Evolutionary conservation across 2,329 filamentous ascomycete species (phyloP), one percentile per base, ranked within the genome.

Genomic region (Aspergillus pseudonomiae): DNA sequence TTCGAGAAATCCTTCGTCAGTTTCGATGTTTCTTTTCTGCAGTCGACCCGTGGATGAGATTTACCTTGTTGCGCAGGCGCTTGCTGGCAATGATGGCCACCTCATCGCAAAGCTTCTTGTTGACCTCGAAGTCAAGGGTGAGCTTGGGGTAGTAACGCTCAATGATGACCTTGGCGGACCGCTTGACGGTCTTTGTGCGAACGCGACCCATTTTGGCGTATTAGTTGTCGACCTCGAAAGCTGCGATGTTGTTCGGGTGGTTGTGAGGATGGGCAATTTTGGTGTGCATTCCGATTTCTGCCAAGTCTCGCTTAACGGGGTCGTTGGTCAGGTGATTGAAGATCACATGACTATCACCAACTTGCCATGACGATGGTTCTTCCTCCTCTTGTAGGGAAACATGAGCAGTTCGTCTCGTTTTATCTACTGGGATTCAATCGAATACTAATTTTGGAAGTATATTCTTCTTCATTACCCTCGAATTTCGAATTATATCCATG

Each of bases 61-160:
- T 67, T 74, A 96, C 92, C 93, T 99, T 99, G 91, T 99, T 99
- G 86, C 95, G 91, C 78, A 99, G 91, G 81, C 96, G 91, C 92
- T 99, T 99, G 77, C 91, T 96, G 76, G 95, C 93, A 81, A 99
- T 99, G 84, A 99, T 96, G 80, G 95, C 95, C 78, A 99, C 95
- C 86, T 99, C 95, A 93, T 98, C 95, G 87, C 95, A 98, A 79
- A 98, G 96, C 79, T 93, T 89, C 92, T 97, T 97, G 91, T 97
- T 97, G 89, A 92, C 97, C 91, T 99, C 95, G 87, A 99, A 99
- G 88, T 99, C 95, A 80, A 98, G 92, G 71, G 94, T 97, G 82
- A 99, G 88, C 85, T 93, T 93, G 81, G 95, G 95, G 86, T 96
- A 96, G 88, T 95, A 96, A 74, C 91, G 89, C 91, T 97, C 94